A percentile compares a stretch with the other conserved stretches of the same genome.
Evolutionary conservation across 2,329 filamentous ascomycete genomes (phyloP).

Genomic region (Metarhizium rileyi): DNA sequence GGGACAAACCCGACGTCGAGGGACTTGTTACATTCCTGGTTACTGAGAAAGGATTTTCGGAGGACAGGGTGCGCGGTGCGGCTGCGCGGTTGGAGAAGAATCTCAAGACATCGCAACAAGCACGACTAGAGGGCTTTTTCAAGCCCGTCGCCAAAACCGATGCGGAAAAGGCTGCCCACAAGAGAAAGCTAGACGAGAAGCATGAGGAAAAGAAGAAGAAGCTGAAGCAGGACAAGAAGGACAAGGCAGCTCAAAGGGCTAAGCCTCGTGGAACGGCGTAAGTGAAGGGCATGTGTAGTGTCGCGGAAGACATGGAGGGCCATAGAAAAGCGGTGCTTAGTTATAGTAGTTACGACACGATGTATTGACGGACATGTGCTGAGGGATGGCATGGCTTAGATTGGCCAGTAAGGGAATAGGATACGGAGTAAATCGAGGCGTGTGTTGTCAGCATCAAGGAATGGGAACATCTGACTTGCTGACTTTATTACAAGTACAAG

Average conservation of each 20-base stretch:
- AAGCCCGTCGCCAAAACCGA: slow-evolving; percentile 85
- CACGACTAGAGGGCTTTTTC: slow-evolving; percentile 91
- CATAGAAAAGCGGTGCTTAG: no score
- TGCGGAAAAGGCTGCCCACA: slow-evolving; percentile 71
- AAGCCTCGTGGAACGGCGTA: slow-evolving; percentile 63
- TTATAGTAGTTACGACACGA: no score
- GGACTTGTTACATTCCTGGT: slow-evolving; percentile 85
- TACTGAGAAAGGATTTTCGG: slow-evolving; percentile 90
- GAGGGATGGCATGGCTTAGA: no score
- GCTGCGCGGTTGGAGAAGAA: slow-evolving; percentile 79
- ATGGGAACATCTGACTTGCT: no score
- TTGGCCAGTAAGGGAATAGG: no score
- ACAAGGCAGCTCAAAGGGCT: slow-evolving; percentile 82
- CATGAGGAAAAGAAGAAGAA: slow-evolving; percentile 91
- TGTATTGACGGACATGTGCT: no score
- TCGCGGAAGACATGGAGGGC: no score
- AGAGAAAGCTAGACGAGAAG: slow-evolving; percentile 91
- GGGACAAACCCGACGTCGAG: slow-evolving; percentile 87
- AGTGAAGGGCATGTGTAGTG: not conserved
- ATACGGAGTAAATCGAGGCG: no score
- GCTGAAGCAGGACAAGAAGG: slow-evolving; percentile 86
- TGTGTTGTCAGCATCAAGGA: no score
- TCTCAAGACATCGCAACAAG: slow-evolving; percentile 82
- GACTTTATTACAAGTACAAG: no score
- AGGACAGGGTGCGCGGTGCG: slow-evolving; percentile 78